Evolutionary conservation across 2,329 filamentous ascomycete species (phyloP).

Genomic region (Calonectria pauciramosa): DNA sequence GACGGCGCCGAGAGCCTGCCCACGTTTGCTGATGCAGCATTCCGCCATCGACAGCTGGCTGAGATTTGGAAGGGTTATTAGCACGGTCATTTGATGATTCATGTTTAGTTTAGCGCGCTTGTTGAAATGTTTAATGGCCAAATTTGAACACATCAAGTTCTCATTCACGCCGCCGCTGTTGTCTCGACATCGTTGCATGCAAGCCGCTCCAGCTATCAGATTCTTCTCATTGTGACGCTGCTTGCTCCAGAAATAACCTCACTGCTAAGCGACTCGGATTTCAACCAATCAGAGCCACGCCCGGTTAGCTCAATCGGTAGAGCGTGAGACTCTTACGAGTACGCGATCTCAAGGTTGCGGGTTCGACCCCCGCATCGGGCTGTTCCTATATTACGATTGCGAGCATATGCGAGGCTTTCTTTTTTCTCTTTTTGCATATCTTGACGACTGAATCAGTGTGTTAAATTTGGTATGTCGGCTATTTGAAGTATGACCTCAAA

Average conservation of each 20-base stretch:
- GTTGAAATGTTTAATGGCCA: background rate
- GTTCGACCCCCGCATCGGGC: constrained; percentile 64
- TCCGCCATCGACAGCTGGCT: constrained; percentile 62
- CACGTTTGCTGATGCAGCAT: constrained; percentile 58
- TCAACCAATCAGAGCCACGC: constrained; percentile 30
- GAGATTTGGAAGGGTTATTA: constrained; percentile 38
- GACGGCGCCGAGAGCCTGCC: constrained; percentile 44
- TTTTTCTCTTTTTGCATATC: background rate
- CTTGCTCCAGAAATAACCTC: background rate
- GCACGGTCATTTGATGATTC: background rate
- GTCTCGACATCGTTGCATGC: background rate
- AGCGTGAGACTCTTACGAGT: constrained; percentile 75
- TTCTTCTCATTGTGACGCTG: background rate
- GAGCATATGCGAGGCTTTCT: background rate
- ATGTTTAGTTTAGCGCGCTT: background rate
- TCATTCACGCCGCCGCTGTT: background rate
- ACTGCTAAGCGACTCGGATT: background rate
- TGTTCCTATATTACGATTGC: constrained; percentile 38
- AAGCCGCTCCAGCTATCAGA: background rate
- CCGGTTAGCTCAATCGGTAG: constrained; percentile 59
- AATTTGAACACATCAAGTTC: background rate
- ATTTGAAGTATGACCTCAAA: too few species aligned
- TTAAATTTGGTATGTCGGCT: too few species aligned
- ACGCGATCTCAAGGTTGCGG: constrained; percentile 66
- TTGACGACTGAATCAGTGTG: too few species aligned